These are phyloP conservation scores for Suhomyces bokatorum DNA, from an alignment of 1,139 yeast species.

Conservation along the genomic window DNA sequence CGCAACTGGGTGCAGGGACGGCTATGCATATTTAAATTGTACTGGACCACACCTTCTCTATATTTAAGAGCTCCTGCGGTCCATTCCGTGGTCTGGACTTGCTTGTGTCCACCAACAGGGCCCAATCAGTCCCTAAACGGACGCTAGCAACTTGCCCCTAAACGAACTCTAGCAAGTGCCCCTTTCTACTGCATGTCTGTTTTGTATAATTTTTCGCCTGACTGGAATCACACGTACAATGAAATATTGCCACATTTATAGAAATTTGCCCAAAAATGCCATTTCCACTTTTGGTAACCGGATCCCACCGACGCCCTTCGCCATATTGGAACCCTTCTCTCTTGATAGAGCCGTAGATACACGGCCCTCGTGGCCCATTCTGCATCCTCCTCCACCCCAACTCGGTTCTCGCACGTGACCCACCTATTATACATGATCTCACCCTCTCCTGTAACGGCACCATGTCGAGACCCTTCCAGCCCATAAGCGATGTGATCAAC, in stretches of 20 bases:
- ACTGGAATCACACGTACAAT: not conserved
- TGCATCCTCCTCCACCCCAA: not conserved
- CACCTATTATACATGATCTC: not conserved
- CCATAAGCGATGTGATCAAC: conserved; percentile 46
- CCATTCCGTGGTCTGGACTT: too few relatives aligned
- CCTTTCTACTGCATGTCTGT: not conserved
- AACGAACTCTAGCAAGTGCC: not conserved
- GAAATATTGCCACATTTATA: not conserved
- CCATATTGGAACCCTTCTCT: too few relatives aligned
- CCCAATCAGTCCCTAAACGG: too few relatives aligned
- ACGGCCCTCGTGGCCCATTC: not conserved
- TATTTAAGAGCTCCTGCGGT: too few relatives aligned
- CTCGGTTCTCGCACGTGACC: conserved; percentile 1
- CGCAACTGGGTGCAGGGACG: too few relatives aligned
- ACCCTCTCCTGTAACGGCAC: not conserved
- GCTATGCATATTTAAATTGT: too few relatives aligned
- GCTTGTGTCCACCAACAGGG: too few relatives aligned
- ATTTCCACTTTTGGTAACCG: not conserved
- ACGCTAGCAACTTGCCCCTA: too few relatives aligned
- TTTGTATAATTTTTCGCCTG: not conserved
- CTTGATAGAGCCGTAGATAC: too few relatives aligned
- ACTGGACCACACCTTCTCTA: too few relatives aligned
- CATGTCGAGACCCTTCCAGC: conserved; percentile 48
- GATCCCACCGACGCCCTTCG: not conserved
- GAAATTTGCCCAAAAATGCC: not conserved